Evolutionary conservation across 2,329 filamentous ascomycete genomes (phyloP).

Genomic region (Cryphonectria nitschkei): DNA sequence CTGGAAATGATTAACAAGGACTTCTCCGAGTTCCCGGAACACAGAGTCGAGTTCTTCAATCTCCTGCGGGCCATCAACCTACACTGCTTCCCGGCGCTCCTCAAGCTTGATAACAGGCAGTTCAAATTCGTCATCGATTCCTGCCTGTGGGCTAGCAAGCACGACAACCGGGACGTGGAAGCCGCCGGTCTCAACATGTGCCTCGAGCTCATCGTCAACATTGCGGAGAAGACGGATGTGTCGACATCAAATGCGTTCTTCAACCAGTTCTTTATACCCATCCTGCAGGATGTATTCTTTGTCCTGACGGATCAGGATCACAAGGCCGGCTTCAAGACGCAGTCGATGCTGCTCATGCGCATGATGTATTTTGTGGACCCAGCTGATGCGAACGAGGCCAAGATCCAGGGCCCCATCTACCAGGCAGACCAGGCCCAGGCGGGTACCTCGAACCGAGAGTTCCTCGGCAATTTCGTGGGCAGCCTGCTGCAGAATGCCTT

Average conservation of each 20-base stretch:
- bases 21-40: conserved; percentile 98
- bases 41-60: conserved; percentile 99
- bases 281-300: conserved; percentile 97
- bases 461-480: conserved; percentile 84
- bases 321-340: conserved; percentile 98
- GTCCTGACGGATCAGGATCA: conserved; percentile 97
- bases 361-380: conserved; percentile 96
- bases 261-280: conserved; percentile 94
- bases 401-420: conserved; percentile 93
- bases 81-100: conserved; percentile 91
- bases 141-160: conserved; percentile 99
- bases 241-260: conserved; percentile 93
- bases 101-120: conserved; percentile 92
- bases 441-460: conserved; percentile 88
- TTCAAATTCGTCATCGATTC: conserved; percentile 99
- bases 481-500: conserved; percentile 87
- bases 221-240: conserved; percentile 86
- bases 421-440: conserved; percentile 77
- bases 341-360: conserved; percentile 88
- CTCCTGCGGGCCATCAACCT: conserved; percentile 93
- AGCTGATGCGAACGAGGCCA: conserved; percentile 69
- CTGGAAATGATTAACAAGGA: conserved; percentile 99
- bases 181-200: conserved; percentile 97
- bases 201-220: conserved; percentile 94
- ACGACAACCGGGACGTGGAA: conserved; percentile 98